Base-by-base conservation (phyloP, 208 protist species). In the Plasmodiophora brassicae region DNA sequence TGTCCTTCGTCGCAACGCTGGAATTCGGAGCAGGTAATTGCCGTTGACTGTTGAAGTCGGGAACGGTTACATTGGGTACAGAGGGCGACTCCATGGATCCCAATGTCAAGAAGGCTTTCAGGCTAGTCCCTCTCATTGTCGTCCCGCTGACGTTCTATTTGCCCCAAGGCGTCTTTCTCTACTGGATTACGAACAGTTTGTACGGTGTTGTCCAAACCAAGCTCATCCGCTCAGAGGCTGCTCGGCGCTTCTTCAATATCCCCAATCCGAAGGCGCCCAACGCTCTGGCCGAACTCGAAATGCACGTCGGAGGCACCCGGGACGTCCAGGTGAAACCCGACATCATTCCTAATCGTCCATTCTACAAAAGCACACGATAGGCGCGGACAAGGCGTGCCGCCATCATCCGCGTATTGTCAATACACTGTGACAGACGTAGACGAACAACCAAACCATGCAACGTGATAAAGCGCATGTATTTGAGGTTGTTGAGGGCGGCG, bases 171-270 rank as follows among this genome's bases (percentile, higher is more conserved):
- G 10, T 78, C 32, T 78, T 78, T 32, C 5, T 78, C 5, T 78
- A 78, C 41, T 78, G 65, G 65, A 78, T 78, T 78, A 78, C 65
- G 32, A 78, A 78, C 65, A 78, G 65, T 78, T 5, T 78, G 5
- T 78, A 78, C 41, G 65, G 32, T 14, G n/a, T 78, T 32, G 5
- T n/a, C n/a, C 65, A 78, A 32, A 38, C 41, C 41, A n/a, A 38
- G 5, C 20, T 32, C 32, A 14, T 78, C 14, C 65, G 65, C 10
- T 38, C 65, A 78, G 5, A 5, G 5, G 32, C 32, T n/a, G 65
- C 65, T 38, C 5, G 65, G 41, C 32, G n/a, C 10, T 8, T 78
- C 5, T 78, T 78, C 14, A 5, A 32, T 32, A 78, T 78, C 41
- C 65, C 65, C 20, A 38, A 78, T 78, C 14, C 65, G 14, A 78